phyloP scores from a whole-genome alignment of 2,329 filamentous ascomycete species.

The Colletotrichum limetticola region DNA sequence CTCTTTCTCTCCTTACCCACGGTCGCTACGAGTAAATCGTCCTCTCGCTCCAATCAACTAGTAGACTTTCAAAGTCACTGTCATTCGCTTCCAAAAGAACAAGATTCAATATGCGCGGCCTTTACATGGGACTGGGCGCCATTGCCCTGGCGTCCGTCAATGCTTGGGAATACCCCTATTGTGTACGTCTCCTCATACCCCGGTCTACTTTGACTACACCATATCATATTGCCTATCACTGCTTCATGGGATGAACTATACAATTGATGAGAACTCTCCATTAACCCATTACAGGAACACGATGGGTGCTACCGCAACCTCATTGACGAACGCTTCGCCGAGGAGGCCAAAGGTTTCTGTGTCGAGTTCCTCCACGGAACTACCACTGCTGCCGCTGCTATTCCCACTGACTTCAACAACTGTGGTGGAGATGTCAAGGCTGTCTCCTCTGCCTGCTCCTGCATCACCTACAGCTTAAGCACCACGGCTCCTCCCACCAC shows the following conservation, averaged over 20 bases:
- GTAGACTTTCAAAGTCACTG: conserved; percentile 5
- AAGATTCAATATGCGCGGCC: conserved; percentile 46
- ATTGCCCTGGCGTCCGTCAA: conserved; percentile 43
- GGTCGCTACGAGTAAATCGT: conserved; percentile 2
- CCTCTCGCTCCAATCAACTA: conserved; percentile 48
- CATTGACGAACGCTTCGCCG: conserved; percentile 45
- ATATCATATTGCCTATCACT: background rate
- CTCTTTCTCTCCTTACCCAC: conserved; percentile 2
- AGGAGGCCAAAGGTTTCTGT: conserved; percentile 45
- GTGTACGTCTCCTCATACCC: conserved; percentile 33
- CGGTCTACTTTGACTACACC: too few relatives aligned
- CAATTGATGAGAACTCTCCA: background rate
- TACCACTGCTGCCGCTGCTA: conserved; percentile 40
- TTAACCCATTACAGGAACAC: conserved; percentile 34
- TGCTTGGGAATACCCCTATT: conserved; percentile 43
- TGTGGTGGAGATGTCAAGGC: conserved; percentile 38
- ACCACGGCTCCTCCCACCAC: conserved; percentile 18
- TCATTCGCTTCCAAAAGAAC: conserved; percentile 40
- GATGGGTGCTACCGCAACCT: conserved; percentile 51
- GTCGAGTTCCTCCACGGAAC: conserved; percentile 43
- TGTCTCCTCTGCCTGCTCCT: conserved; percentile 50
- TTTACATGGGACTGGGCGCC: conserved; percentile 42
- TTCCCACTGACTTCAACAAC: conserved; percentile 46
- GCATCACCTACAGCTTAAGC: conserved; percentile 44
- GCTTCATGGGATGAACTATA: too few relatives aligned